Conservation (phyloP, 2,329 filamentous ascomycete species). For the Penicillium sp. region DNA sequence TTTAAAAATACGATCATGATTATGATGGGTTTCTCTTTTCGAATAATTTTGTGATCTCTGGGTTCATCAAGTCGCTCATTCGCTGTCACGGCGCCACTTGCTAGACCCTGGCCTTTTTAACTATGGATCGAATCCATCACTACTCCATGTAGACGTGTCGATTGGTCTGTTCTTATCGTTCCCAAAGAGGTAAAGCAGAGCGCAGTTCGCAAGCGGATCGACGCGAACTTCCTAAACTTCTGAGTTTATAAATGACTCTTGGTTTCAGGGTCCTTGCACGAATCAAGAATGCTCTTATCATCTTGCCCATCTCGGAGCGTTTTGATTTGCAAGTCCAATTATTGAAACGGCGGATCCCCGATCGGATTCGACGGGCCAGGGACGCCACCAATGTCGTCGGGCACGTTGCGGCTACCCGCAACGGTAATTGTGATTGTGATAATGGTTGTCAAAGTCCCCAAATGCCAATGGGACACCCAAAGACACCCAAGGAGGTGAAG, state of each 20-base stretch:
- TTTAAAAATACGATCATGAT: neutral
- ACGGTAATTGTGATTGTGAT: neutral
- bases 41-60: neutral
- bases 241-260: too few relatives aligned
- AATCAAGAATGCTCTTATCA: slow-evolving; percentile 23
- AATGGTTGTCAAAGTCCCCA: too few relatives aligned
- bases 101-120: slow-evolving; percentile 9
- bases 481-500: too few relatives aligned
- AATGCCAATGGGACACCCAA: too few relatives aligned
- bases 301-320: slow-evolving; percentile 11
- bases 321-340: slow-evolving; percentile 3
- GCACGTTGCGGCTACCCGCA: slow-evolving; percentile 11
- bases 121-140: slow-evolving; percentile 24
- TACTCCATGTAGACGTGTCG: slow-evolving; percentile 7
- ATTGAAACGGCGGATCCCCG: slow-evolving; percentile 5
- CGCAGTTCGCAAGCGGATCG: slow-evolving; percentile 12
- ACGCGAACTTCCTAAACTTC: too few relatives aligned
- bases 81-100: slow-evolving; percentile 8
- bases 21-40: neutral
- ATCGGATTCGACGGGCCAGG: slow-evolving; percentile 12
- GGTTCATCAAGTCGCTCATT: slow-evolving; percentile 1
- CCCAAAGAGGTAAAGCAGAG: neutral
- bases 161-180: slow-evolving; percentile 19
- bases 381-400: slow-evolving; percentile 26
- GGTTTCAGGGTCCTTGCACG: slow-evolving; percentile 10